Evolutionary conservation across 2,329 filamentous ascomycete genomes (phyloP), one percentile per base, ranked within the genome.

Genomic region (Calonectria montana): DNA sequence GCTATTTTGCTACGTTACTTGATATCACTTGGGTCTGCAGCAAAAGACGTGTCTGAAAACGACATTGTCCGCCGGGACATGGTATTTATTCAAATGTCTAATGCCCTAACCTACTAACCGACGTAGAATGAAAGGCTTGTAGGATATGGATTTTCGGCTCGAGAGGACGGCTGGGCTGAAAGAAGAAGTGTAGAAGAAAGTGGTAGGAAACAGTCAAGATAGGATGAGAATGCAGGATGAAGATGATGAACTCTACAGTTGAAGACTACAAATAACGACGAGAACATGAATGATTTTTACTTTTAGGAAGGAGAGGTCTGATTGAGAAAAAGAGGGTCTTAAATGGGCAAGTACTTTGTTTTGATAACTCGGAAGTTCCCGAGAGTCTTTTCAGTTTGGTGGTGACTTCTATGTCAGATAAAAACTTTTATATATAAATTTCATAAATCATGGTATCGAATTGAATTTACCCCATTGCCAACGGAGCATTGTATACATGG

Each of bases 401-500:
- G 21, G 29, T 23, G 35, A 35, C 23, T 43, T 45, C 25, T 45
- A n/a, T 15, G 25, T 62, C 16, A 39, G 15, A 35, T 57, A 23
- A 29, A 23, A 21, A 48, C 41, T 59, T 21, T 23, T 59, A 39
- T 43, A 68, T 59, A 41, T 35, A 70, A 71, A 37, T 67, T 61
- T 70, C 31, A 53, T 75, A 53, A 61, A 73, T 74, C 72, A 74
- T 77, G 77, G 73, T 77, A 79, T 79, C 71, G 77, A 76, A 69
- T 67, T 70, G 73, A 69, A 70, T 57, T 43, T 74, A 41, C 67
- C 35, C 69, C 70, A 57, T 75, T 62, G 70, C 69, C 61, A 71
- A 75, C 59, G 48, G 70, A 74, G 71, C 69, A 59, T 69, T 43
- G 64, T 76, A 77, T 77, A 76, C 72, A 71, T 75, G 61, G 73